Conservation (phyloP, 768 basidiomycete genomes). For the Phaeolepiota aurea region DNA sequence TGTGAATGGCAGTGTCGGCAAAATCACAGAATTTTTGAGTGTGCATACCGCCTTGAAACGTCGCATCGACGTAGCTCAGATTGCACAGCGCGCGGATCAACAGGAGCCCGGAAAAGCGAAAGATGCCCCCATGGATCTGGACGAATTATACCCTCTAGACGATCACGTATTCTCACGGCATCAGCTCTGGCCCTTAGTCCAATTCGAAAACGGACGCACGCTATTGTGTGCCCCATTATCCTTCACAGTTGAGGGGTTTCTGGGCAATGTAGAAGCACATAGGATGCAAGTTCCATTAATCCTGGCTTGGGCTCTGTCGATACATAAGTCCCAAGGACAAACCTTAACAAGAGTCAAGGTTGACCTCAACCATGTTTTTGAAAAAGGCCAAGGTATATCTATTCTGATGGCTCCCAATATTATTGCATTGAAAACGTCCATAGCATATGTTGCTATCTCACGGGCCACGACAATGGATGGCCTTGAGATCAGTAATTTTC, state of each 20-base stretch:
- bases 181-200: conserved; percentile 50
- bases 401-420: not conserved
- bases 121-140: not conserved
- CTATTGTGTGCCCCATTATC: conserved; percentile 27
- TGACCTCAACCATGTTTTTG: conserved; percentile 69
- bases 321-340: conserved; percentile 90
- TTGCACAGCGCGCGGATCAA: not conserved
- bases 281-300: conserved; percentile 56
- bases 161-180: conserved; percentile 15
- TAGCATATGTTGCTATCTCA: conserved; percentile 68
- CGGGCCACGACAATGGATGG: conserved; percentile 58
- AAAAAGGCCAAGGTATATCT: conserved; percentile 62
- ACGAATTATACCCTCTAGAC: conserved; percentile 11
- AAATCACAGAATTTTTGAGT: conserved; percentile 38
- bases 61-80: conserved; percentile 2
- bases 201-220: conserved; percentile 40
- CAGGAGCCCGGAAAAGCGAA: not conserved
- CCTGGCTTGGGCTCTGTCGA: conserved; percentile 79
- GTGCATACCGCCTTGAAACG: conserved; percentile 28
- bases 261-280: not conserved
- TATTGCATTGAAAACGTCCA: not conserved
- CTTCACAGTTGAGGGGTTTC: conserved; percentile 18
- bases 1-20: conserved; percentile 66
- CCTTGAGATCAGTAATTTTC: conserved; percentile 59
- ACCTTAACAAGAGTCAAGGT: conserved; percentile 81